phyloP scores from a whole-genome alignment of 495 filamentous ascomycete species.

The Hapsidospora chrysogenum region DNA sequence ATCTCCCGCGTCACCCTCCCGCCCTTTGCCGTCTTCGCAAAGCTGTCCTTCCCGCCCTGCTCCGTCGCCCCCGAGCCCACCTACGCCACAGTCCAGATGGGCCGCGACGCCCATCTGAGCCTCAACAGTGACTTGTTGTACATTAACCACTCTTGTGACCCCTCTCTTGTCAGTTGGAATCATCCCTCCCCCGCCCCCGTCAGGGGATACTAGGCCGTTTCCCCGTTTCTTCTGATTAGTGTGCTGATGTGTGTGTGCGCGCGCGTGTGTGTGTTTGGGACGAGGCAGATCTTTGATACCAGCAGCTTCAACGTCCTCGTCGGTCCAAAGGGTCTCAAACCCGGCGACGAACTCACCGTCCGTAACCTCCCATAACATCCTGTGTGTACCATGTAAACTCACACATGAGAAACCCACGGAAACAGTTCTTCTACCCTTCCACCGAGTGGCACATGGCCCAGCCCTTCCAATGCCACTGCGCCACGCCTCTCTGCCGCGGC shows the following conservation, averaged over 20 bases:
- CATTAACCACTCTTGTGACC: conserved; percentile 60
- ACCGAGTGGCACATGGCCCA: conserved; percentile 66
- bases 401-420: background rate
- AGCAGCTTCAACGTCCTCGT: conserved; percentile 42
- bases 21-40: conserved; percentile 42
- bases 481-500: conserved; percentile 29
- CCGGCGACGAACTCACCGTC: conserved; percentile 46
- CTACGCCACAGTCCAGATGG: conserved; percentile 55
- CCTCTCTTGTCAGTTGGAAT: conserved; percentile 33
- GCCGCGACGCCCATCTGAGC: conserved; percentile 44
- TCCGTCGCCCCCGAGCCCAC: conserved; percentile 34
- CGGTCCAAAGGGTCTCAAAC: conserved; percentile 34
- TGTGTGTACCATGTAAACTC: background rate
- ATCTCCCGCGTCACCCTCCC: conserved; percentile 43
- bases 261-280: too few relatives aligned
- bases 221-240: too few relatives aligned
- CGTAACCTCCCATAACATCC: conserved; percentile 5
- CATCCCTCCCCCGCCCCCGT: too few relatives aligned
- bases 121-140: conserved; percentile 61
- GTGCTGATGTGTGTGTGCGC: too few relatives aligned
- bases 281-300: conserved; percentile 46
- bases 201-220: too few relatives aligned
- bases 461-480: conserved; percentile 51
- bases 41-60: conserved; percentile 34
- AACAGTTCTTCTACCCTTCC: conserved; percentile 56